These are phyloP conservation scores for Capsella rubella DNA, from an alignment of 441 rosid species.

Conservation along the genomic window DNA sequence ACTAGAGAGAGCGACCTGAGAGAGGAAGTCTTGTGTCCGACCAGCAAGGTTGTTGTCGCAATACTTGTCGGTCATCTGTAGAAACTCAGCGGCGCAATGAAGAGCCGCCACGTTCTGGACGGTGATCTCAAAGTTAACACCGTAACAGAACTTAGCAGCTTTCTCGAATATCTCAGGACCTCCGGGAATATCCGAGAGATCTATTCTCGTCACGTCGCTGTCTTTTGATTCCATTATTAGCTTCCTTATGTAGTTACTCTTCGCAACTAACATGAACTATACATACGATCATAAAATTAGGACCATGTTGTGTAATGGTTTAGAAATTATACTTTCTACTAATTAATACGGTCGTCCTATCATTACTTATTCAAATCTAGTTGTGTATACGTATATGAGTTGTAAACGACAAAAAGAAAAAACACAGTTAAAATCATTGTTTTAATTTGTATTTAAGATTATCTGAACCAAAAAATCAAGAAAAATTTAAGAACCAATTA, in stretches of 20 bases:
- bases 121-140: constrained; percentile 87
- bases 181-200: constrained; percentile 79
- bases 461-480: background rate
- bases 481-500: no score
- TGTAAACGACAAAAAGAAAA: no score
- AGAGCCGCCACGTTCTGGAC: constrained; percentile 88
- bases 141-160: constrained; percentile 87
- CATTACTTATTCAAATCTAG: background rate
- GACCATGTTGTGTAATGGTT: background rate
- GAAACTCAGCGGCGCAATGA: constrained; percentile 81
- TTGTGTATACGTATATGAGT: no score
- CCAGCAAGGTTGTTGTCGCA: constrained; percentile 76
- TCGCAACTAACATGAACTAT: constrained; percentile 88
- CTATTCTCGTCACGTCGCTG: constrained; percentile 60
- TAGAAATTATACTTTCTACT: background rate
- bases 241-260: constrained; percentile 84
- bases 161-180: constrained; percentile 87
- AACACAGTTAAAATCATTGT: no score
- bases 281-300: background rate
- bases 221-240: constrained; percentile 75
- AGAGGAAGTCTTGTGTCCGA: constrained; percentile 84
- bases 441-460: background rate
- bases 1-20: constrained; percentile 81
- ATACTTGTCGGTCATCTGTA: constrained; percentile 75
- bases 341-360: background rate